phyloP scores from a whole-genome alignment of 768 basidiomycete species.

The Boletus barrowsii region DNA sequence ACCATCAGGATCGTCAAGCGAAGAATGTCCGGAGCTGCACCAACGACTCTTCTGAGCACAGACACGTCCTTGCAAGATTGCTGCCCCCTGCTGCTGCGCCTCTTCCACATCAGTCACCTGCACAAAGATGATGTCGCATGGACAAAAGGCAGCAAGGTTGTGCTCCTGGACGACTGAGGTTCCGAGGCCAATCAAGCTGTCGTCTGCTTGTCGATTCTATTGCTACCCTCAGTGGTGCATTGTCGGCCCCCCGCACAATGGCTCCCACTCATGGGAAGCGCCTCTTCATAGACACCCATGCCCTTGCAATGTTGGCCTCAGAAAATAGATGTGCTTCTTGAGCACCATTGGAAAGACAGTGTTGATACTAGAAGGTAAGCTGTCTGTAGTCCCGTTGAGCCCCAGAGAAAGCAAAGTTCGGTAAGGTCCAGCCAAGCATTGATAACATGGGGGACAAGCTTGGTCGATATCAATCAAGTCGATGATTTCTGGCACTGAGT shows the following conservation, averaged over 20 bases:
- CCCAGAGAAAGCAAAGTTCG: conserved; percentile 43
- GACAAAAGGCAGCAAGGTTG: conserved; percentile 27
- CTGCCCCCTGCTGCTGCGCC: conserved; percentile 28
- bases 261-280: conserved; percentile 50
- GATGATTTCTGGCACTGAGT: no score
- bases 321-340: conserved; percentile 25
- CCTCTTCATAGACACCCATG: conserved; percentile 45
- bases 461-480: no score
- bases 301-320: conserved; percentile 34
- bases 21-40: conserved; percentile 37
- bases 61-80: conserved; percentile 32
- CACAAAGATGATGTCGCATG: conserved; percentile 40
- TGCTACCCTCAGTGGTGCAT: neutral
- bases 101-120: conserved; percentile 34
- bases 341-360: conserved; percentile 25
- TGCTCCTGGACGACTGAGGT: conserved; percentile 36
- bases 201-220: neutral
- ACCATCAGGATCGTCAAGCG: conserved; percentile 45
- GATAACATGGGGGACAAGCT: no score
- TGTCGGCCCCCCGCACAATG: conserved; percentile 26
- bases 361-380: conserved; percentile 31
- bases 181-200: neutral
- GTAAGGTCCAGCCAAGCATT: conserved; percentile 1
- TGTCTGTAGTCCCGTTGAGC: conserved; percentile 47
- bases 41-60: conserved; percentile 43